Evolutionary conservation across 768 basidiomycete genomes (phyloP).

Genomic region (Psilocybe subaeruginosa): DNA sequence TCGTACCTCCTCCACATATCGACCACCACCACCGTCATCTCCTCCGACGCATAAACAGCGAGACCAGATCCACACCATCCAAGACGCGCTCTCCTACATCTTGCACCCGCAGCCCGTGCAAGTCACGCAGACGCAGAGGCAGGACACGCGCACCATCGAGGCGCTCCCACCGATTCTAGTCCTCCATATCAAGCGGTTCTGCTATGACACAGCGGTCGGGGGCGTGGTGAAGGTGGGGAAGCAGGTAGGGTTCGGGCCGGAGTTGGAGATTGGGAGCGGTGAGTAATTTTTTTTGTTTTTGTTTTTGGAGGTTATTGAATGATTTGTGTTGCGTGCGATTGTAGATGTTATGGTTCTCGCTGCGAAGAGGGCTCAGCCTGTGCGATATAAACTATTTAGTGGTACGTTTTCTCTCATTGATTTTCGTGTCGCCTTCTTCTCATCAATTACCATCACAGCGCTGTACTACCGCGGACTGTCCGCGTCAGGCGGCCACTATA

Average conservation of each 20-base stretch:
- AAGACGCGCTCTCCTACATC: slow-evolving; percentile 80
- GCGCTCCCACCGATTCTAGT: slow-evolving; percentile 82
- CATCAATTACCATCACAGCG: slow-evolving; percentile 41
- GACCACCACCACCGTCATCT: too few relatives aligned
- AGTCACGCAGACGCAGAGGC: slow-evolving; percentile 52
- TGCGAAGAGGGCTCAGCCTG: slow-evolving; percentile 41
- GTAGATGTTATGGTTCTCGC: slow-evolving; percentile 65
- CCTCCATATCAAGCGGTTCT: slow-evolving; percentile 91
- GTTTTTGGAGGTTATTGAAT: neutral
- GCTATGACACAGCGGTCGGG: slow-evolving; percentile 74
- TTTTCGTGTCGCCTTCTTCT: neutral
- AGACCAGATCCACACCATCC: slow-evolving; percentile 74
- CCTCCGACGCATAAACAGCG: slow-evolving; percentile 42
- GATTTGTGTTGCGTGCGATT: neutral
- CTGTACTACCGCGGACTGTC: slow-evolving; percentile 93
- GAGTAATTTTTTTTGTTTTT: slow-evolving; percentile 17
- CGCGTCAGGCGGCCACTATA: slow-evolving; percentile 95
- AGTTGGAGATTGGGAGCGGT: slow-evolving; percentile 79
- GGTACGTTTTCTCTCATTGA: slow-evolving; percentile 45
- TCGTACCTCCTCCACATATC: too few relatives aligned
- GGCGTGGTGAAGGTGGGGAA: slow-evolving; percentile 90
- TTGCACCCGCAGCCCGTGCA: slow-evolving; percentile 83
- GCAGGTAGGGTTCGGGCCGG: slow-evolving; percentile 74
- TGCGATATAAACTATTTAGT: slow-evolving; percentile 82
- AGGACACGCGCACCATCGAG: slow-evolving; percentile 61